phyloP scores from a whole-genome alignment of 768 basidiomycete genomes.

The Lactarius deliciosus region DNA sequence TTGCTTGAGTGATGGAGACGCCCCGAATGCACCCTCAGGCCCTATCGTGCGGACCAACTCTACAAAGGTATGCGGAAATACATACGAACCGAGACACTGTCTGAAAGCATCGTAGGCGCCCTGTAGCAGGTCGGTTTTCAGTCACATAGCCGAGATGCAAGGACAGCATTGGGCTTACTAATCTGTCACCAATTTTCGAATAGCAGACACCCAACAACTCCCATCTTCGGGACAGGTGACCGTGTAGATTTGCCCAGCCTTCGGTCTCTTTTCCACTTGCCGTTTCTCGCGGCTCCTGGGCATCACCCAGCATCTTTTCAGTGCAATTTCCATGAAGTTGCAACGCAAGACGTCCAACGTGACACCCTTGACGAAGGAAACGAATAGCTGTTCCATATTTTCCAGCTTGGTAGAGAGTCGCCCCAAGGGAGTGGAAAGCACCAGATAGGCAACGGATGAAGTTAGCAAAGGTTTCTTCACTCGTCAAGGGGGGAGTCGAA shows the following conservation, averaged over 20 bases:
- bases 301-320: slow-evolving; percentile 26
- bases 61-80: slow-evolving; percentile 30
- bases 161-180: slow-evolving; percentile 45
- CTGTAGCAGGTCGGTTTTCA: slow-evolving; percentile 38
- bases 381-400: slow-evolving; percentile 62
- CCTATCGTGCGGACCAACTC: slow-evolving; percentile 26
- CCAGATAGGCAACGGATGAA: slow-evolving; percentile 70
- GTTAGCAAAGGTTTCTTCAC: slow-evolving; percentile 41
- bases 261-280: slow-evolving; percentile 35
- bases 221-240: slow-evolving; percentile 70
- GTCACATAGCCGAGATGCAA: slow-evolving; percentile 6
- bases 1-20: slow-evolving; percentile 49
- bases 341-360: slow-evolving; percentile 51
- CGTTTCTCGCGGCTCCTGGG: slow-evolving; percentile 32
- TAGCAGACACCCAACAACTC: slow-evolving; percentile 81
- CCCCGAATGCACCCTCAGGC: slow-evolving; percentile 40
- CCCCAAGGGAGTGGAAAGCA: slow-evolving; percentile 67
- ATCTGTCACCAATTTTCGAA: slow-evolving; percentile 72
- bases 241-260: slow-evolving; percentile 57
- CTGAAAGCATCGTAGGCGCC: slow-evolving; percentile 57
- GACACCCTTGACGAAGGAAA: slow-evolving; percentile 64
- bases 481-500: neutral
- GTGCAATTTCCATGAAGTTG: slow-evolving; percentile 21
- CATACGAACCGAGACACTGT: slow-evolving; percentile 35
- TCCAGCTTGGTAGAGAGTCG: slow-evolving; percentile 64